A percentile compares a stretch with the other conserved stretches of the same genome.
Evolutionary conservation across 192 early-diverging fungal genomes (phyloP).

Genomic region (Lobosporangium transversale): DNA sequence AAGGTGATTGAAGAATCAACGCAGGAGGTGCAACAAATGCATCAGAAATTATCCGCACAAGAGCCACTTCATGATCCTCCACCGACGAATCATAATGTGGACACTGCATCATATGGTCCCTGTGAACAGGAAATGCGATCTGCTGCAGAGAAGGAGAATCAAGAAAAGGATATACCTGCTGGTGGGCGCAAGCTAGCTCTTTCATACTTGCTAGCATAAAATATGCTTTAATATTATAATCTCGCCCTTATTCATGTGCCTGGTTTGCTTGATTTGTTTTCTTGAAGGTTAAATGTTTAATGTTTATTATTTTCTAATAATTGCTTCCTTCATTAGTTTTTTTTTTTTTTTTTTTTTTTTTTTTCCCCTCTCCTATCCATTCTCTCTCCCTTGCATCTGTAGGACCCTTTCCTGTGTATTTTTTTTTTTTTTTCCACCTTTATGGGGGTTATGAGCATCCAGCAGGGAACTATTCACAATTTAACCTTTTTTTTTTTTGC

Average conservation of each 20-base stretch:
- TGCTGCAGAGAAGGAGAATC: neutral
- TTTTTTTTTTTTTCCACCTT: neutral
- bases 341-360: slow-evolving; percentile 11
- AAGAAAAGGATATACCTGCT: slow-evolving; percentile 3
- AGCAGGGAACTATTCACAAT: too few relatives aligned
- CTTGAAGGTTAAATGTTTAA: too few relatives aligned
- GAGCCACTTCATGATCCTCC: too few relatives aligned
- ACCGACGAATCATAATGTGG: too few relatives aligned
- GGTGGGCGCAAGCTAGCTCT: slow-evolving; percentile 24
- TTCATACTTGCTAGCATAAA: slow-evolving; percentile 26
- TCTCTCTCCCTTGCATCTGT: neutral
- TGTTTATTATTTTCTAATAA: neutral
- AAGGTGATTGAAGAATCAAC: neutral
- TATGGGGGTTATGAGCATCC: too few relatives aligned
- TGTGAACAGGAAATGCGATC: neutral
- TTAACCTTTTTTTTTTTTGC: neutral
- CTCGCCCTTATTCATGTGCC: too few relatives aligned
- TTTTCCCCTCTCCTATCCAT: neutral
- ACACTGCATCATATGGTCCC: neutral
- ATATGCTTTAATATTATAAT: too few relatives aligned
- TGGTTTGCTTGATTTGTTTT: too few relatives aligned
- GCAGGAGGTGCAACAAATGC: neutral
- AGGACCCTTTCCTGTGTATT: neutral
- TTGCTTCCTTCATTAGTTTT: neutral
- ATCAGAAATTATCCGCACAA: neutral